Evolutionary conservation across 2,329 filamentous ascomycete genomes (phyloP).

Genomic region (Arthrobotrys megalospora): DNA sequence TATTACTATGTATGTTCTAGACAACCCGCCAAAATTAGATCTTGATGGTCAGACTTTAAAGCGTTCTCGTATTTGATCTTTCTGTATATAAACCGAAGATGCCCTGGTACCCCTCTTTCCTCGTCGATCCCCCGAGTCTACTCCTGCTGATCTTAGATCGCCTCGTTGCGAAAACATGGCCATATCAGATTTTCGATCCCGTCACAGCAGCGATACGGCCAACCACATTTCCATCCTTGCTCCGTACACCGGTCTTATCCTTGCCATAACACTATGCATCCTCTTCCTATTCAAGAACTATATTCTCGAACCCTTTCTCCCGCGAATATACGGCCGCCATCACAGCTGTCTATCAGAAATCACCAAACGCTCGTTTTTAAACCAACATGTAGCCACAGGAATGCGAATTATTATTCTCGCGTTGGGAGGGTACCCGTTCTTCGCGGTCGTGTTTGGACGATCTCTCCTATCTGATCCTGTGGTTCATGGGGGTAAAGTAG

Average conservation of each 20-base stretch:
- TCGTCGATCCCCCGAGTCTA: neutral
- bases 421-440: constrained; percentile 40
- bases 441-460: constrained; percentile 34
- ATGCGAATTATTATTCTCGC: constrained; percentile 26
- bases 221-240: constrained; percentile 29
- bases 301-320: constrained; percentile 32
- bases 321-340: neutral
- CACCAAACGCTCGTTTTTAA: constrained; percentile 34
- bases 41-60: neutral
- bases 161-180: constrained; percentile 4
- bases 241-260: constrained; percentile 33
- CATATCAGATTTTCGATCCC: constrained; percentile 5
- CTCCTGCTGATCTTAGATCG: neutral
- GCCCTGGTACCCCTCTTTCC: neutral
- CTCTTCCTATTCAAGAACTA: constrained; percentile 39
- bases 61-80: neutral
- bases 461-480: constrained; percentile 18
- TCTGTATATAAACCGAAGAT: neutral
- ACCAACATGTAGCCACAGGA: constrained; percentile 36
- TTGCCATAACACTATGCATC: constrained; percentile 25
- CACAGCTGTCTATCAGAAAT: neutral
- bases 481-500: neutral
- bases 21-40: neutral
- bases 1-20: constrained; percentile 19
- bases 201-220: neutral